Evolutionary conservation across 1,139 yeast species (phyloP).

Genomic region (Yamadazyma epiphylla): DNA sequence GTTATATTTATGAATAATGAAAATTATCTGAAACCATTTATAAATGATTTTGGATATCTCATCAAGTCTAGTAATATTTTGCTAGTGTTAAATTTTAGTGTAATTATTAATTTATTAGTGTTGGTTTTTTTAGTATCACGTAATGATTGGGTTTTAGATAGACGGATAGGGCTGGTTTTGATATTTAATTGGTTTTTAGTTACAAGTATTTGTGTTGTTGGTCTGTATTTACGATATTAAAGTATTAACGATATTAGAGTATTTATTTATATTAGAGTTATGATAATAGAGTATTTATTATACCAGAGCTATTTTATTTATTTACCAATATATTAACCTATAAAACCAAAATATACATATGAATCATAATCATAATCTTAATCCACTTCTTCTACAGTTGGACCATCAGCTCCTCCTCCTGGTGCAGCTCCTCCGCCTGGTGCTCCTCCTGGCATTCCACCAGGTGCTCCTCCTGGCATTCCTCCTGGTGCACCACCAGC

Average conservation of each 20-base stretch:
- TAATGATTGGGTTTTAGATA: slow-evolving; percentile 64
- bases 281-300: too few species aligned
- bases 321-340: too few species aligned
- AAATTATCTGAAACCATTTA: slow-evolving; percentile 7
- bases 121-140: slow-evolving; percentile 54
- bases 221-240: not conserved
- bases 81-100: slow-evolving; percentile 46
- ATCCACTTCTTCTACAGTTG: slow-evolving; percentile 74
- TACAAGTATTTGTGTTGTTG: slow-evolving; percentile 31
- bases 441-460: slow-evolving; percentile 39
- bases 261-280: too few species aligned
- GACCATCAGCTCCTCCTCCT: slow-evolving; percentile 37
- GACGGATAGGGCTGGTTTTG: slow-evolving; percentile 50
- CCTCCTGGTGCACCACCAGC: slow-evolving; percentile 47
- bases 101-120: slow-evolving; percentile 51
- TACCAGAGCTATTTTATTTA: too few species aligned
- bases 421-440: slow-evolving; percentile 34
- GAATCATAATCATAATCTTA: too few species aligned
- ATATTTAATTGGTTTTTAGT: slow-evolving; percentile 55
- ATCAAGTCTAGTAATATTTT: slow-evolving; percentile 42
- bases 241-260: too few species aligned
- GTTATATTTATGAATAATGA: slow-evolving; percentile 33
- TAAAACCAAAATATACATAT: too few species aligned
- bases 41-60: slow-evolving; percentile 13
- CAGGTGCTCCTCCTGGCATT: slow-evolving; percentile 34